Conservation (phyloP, 306 rosid species). For the Abrus pulchellus region DNA sequence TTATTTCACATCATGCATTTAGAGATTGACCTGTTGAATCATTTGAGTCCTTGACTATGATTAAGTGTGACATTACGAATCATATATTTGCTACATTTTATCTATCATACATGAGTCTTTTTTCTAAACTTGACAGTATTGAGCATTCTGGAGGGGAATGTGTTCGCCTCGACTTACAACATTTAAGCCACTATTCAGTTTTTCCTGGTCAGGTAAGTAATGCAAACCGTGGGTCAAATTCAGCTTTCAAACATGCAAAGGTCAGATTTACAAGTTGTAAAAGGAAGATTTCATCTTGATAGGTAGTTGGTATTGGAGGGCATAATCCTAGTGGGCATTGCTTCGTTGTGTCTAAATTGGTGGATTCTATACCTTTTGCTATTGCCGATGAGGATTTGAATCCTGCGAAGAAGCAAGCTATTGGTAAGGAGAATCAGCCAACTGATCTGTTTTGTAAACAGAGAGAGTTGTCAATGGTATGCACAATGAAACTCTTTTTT, state of each 20-base stretch:
- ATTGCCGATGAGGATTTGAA: conserved; percentile 57
- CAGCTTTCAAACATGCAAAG: conserved; percentile 31
- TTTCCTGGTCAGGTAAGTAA: conserved; percentile 94
- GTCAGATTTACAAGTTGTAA: conserved; percentile 34
- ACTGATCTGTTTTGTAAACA: conserved; percentile 49
- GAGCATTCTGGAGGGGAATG: conserved; percentile 92
- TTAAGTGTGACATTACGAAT: neutral
- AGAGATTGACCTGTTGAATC: conserved; percentile 1
- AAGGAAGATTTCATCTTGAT: conserved; percentile 49
- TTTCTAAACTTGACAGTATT: conserved; percentile 57
- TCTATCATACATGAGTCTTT: conserved; percentile 37
- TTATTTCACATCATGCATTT: conserved; percentile 24
- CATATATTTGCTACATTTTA: conserved; percentile 25
- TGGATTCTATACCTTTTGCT: conserved; percentile 69
- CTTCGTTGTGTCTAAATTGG: conserved; percentile 84
- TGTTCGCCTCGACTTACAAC: conserved; percentile 85
- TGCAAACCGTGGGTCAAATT: conserved; percentile 29
- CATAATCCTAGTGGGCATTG: conserved; percentile 98
- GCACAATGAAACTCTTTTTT: conserved; percentile 26
- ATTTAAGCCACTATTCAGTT: conserved; percentile 76
- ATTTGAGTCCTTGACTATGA: conserved; percentile 38
- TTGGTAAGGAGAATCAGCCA: conserved; percentile 65
- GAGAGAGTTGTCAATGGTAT: conserved; percentile 77
- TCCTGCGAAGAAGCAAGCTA: conserved; percentile 82
- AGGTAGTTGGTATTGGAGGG: conserved; percentile 93